These are phyloP conservation scores for Hypomyces perniciosus DNA, from an alignment of 2,329 filamentous ascomycete species.

Conservation along the genomic window DNA sequence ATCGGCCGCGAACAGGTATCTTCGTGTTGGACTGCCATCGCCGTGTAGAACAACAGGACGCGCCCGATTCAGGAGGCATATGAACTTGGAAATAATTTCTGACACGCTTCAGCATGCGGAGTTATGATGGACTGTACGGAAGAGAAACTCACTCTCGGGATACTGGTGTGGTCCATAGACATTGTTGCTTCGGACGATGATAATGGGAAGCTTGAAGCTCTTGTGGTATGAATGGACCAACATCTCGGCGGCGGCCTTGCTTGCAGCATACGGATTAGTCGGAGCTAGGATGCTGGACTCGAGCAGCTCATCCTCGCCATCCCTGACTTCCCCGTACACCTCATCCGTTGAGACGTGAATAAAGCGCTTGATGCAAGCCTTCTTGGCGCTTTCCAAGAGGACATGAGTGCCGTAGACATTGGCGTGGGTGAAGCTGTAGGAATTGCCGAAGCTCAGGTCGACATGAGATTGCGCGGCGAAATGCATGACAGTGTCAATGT, in stretches of 20 bases:
- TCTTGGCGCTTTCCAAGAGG: conserved; percentile 69
- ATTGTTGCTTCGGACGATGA: conserved; percentile 78
- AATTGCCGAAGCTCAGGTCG: conserved; percentile 76
- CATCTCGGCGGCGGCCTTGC: conserved; percentile 79
- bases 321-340: conserved; percentile 74
- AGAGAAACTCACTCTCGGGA: conserved; percentile 61
- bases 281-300: conserved; percentile 71
- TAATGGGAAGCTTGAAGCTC: conserved; percentile 72
- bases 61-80: conserved; percentile 60
- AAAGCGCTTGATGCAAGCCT: conserved; percentile 64
- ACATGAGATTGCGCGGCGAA: conserved; percentile 85
- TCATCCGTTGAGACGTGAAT: conserved; percentile 82
- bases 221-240: conserved; percentile 81
- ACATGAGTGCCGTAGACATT: conserved; percentile 84
- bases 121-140: background rate
- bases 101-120: conserved; percentile 5
- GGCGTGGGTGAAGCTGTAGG: conserved; percentile 72
- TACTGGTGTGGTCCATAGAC: conserved; percentile 82
- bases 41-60: conserved; percentile 69
- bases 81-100: conserved; percentile 84
- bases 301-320: conserved; percentile 63
- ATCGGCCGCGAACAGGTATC: conserved; percentile 74
- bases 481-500: conserved; percentile 75
- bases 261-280: conserved; percentile 76
- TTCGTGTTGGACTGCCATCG: conserved; percentile 65